These are phyloP conservation scores for Mrakia gelida DNA, from an alignment of 768 basidiomycete genomes.

Conservation along the genomic window DNA sequence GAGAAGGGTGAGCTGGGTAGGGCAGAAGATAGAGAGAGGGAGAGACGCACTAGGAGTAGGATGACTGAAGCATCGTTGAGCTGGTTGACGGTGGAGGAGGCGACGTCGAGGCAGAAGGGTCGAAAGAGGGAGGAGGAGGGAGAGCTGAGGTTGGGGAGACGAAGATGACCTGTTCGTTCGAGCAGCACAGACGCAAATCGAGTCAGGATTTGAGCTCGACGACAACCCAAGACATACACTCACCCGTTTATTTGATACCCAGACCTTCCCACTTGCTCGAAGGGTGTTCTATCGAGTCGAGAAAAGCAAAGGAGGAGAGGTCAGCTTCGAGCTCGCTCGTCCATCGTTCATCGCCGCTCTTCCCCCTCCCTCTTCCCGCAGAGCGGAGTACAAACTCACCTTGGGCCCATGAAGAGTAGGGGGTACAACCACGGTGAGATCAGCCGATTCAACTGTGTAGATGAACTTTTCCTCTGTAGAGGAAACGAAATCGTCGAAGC, in stretches of 20 bases:
- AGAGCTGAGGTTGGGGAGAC: neutral
- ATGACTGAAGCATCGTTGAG: neutral
- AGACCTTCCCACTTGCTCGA: slow-evolving; percentile 1
- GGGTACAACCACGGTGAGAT: neutral
- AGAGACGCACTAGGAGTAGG: neutral
- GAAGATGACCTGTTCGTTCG: slow-evolving; percentile 4
- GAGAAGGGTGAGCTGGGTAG: neutral
- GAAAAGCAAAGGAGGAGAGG: neutral
- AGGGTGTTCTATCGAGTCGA: neutral
- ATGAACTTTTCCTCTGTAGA: slow-evolving; percentile 6
- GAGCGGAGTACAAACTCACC: neutral
- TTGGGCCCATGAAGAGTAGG: neutral
- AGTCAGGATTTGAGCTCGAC: neutral
- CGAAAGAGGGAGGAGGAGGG: neutral
- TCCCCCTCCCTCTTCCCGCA: neutral
- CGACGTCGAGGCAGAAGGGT: neutral
- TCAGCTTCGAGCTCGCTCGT: neutral
- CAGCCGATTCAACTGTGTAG: neutral
- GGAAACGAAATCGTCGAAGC: neutral
- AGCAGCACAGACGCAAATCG: neutral
- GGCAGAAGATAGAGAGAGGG: neutral
- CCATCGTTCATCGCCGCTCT: neutral
- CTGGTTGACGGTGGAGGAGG: neutral
- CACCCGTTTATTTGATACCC: neutral
- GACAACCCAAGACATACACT: neutral